Percentiles rank a stretch among this genome's conserved stretches.
Evolutionary conservation across 2,329 filamentous ascomycete species (phyloP).

Genomic region (Venturiaceae sp.): DNA sequence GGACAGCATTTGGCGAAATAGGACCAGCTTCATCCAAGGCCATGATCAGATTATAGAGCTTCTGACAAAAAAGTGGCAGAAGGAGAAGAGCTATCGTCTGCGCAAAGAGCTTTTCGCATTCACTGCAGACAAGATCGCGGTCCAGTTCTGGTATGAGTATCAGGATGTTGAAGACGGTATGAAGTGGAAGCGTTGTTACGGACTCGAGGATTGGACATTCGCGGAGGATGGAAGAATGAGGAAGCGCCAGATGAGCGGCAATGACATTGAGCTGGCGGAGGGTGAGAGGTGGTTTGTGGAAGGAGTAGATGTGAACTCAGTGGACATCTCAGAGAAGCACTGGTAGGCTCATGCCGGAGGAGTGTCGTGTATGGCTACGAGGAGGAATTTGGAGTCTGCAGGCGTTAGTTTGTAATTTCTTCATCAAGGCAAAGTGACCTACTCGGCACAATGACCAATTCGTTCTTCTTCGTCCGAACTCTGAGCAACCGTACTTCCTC

Average conservation of each 20-base stretch:
- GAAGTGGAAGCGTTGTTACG: constrained; percentile 82
- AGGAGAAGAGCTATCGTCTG: constrained; percentile 61
- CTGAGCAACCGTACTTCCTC: constrained; percentile 70
- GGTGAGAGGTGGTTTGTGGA: constrained; percentile 60
- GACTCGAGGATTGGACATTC: constrained; percentile 73
- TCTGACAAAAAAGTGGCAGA: constrained; percentile 63
- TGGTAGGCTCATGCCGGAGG: constrained; percentile 55
- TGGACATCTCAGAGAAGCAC: constrained; percentile 57
- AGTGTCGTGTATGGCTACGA: constrained; percentile 76
- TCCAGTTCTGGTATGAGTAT: constrained; percentile 88
- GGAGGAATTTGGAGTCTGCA: constrained; percentile 62
- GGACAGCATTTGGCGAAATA: constrained; percentile 73
- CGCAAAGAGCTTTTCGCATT: constrained; percentile 81
- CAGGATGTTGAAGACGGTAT: constrained; percentile 51
- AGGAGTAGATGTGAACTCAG: constrained; percentile 57
- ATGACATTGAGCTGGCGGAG: constrained; percentile 55
- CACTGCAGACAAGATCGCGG: constrained; percentile 65
- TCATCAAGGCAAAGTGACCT: constrained; percentile 11
- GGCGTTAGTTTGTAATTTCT: not conserved
- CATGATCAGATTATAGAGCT: constrained; percentile 59
- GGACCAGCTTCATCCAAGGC: constrained; percentile 58
- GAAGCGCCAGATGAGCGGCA: constrained; percentile 68
- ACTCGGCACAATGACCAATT: constrained; percentile 70
- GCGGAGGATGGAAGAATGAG: constrained; percentile 59
- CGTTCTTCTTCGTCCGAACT: constrained; percentile 74